Evolutionary conservation across 768 basidiomycete genomes (phyloP).

Genomic region (Guyanaporus albipodus): DNA sequence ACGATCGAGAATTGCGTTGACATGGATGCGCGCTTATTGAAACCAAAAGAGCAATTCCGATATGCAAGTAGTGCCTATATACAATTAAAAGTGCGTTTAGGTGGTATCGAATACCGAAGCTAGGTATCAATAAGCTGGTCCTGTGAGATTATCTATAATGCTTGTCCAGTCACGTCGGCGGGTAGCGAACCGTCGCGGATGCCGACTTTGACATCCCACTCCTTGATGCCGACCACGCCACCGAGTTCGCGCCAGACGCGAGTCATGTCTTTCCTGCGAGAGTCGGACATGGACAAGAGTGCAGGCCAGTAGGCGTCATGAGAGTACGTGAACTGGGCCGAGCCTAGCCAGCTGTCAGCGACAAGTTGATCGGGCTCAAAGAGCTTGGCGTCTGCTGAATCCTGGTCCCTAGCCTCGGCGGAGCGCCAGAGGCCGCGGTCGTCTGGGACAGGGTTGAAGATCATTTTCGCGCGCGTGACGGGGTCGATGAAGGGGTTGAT

Average conservation of each 20-base stretch:
- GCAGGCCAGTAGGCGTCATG: slow-evolving; percentile 76
- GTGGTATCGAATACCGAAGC: too few relatives aligned
- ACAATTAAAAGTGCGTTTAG: too few relatives aligned
- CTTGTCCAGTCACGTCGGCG: slow-evolving; percentile 4
- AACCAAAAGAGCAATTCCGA: background rate
- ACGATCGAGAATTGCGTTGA: slow-evolving; percentile 14
- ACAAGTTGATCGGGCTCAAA: slow-evolving; percentile 71
- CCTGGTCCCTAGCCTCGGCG: slow-evolving; percentile 19
- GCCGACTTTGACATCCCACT: slow-evolving; percentile 69
- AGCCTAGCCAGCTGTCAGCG: slow-evolving; percentile 66
- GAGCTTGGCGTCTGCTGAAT: slow-evolving; percentile 29
- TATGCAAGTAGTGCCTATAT: too few relatives aligned
- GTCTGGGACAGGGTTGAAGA: slow-evolving; percentile 58
- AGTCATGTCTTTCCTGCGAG: slow-evolving; percentile 46
- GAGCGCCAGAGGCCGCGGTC: slow-evolving; percentile 26
- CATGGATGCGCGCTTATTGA: too few relatives aligned
- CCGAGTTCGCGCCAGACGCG: slow-evolving; percentile 68
- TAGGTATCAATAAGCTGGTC: background rate
- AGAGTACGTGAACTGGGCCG: slow-evolving; percentile 61
- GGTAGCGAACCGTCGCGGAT: slow-evolving; percentile 15
- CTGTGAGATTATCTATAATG: slow-evolving; percentile 7
- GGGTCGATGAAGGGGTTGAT: slow-evolving; percentile 84
- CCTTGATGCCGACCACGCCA: slow-evolving; percentile 64
- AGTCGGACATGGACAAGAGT: slow-evolving; percentile 51
- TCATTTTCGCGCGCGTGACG: slow-evolving; percentile 67